These are phyloP conservation scores for Calendula officinalis DNA, from an alignment of 129 eudicot species.

Conservation along the genomic window DNA sequence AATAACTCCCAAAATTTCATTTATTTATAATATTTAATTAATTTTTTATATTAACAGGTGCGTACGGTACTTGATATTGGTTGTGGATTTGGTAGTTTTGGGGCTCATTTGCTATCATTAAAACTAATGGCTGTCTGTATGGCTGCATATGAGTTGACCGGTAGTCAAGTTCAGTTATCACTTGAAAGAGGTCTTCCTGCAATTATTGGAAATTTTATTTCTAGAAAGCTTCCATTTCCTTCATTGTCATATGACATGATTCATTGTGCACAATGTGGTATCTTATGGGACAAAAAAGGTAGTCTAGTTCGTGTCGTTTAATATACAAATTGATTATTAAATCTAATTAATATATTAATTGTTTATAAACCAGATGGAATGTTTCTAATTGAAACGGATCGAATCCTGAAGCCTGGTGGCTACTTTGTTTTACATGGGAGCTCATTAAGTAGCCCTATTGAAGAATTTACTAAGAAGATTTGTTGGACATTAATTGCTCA, in stretches of 20 bases:
- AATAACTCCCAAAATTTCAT: neutral
- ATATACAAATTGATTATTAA: neutral
- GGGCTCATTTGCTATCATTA: conserved; percentile 81
- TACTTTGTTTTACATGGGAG: conserved; percentile 80
- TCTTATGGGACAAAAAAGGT: conserved; percentile 92
- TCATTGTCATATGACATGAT: conserved; percentile 93
- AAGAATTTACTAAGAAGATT: conserved; percentile 59
- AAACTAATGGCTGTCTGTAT: conserved; percentile 75
- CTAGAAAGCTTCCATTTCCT: conserved; percentile 92
- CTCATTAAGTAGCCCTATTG: conserved; percentile 53
- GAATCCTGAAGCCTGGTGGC: conserved; percentile 93
- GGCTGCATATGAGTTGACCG: conserved; percentile 88
- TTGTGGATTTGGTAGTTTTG: conserved; percentile 98
- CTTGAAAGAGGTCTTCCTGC: conserved; percentile 99
- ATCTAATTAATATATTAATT: too few relatives aligned
- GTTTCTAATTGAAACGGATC: conserved; percentile 84
- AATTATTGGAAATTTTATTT: conserved; percentile 72
- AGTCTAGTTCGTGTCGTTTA: neutral
- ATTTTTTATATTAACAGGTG: conserved; percentile 48
- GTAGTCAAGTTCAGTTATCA: conserved; percentile 93
- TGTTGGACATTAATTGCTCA: conserved; percentile 84
- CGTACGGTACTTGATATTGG: conserved; percentile 82
- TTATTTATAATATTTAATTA: conserved; percentile 1
- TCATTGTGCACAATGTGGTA: conserved; percentile 98
- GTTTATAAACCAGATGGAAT: conserved; percentile 58